Conservation (phyloP, 495 filamentous ascomycete genomes). For the Annulohypoxylon nitens region DNA sequence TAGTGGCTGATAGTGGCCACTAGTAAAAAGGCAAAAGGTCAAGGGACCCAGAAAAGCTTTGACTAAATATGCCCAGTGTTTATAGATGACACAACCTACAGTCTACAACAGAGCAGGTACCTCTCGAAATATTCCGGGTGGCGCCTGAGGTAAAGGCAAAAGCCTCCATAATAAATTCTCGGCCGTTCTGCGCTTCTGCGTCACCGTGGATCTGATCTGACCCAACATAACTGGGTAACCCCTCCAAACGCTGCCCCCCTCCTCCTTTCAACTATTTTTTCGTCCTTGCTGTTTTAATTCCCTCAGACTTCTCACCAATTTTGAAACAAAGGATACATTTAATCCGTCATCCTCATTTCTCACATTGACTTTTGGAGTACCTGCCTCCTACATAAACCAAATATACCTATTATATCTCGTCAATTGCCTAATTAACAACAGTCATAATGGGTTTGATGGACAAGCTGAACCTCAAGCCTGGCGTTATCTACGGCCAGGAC, state of each 20-base stretch:
- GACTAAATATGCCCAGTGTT: neutral
- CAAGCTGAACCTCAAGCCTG: constrained; percentile 77
- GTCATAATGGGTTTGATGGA: constrained; percentile 48
- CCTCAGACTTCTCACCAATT: constrained; percentile 40
- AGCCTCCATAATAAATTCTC: constrained; percentile 43
- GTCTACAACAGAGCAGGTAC: too few relatives aligned
- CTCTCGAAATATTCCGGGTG: constrained; percentile 40
- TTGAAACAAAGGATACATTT: constrained; percentile 24
- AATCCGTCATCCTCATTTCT: constrained; percentile 18
- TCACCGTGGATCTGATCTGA: constrained; percentile 43
- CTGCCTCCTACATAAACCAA: neutral
- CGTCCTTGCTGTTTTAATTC: constrained; percentile 42
- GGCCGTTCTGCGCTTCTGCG: constrained; percentile 34
- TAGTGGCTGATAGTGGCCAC: neutral
- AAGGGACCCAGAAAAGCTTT: constrained; percentile 10
- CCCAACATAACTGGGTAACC: constrained; percentile 28
- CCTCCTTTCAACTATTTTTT: constrained; percentile 34
- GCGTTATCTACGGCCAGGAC: constrained; percentile 90
- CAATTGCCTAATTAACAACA: constrained; percentile 10
- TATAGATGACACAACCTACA: constrained; percentile 21
- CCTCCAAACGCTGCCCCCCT: constrained; percentile 29
- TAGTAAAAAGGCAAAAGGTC: neutral
- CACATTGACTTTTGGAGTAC: neutral
- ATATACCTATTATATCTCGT: neutral
- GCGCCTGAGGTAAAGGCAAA: neutral